phyloP scores from a whole-genome alignment of 768 basidiomycete genomes.

The Termitomyces sp. region DNA sequence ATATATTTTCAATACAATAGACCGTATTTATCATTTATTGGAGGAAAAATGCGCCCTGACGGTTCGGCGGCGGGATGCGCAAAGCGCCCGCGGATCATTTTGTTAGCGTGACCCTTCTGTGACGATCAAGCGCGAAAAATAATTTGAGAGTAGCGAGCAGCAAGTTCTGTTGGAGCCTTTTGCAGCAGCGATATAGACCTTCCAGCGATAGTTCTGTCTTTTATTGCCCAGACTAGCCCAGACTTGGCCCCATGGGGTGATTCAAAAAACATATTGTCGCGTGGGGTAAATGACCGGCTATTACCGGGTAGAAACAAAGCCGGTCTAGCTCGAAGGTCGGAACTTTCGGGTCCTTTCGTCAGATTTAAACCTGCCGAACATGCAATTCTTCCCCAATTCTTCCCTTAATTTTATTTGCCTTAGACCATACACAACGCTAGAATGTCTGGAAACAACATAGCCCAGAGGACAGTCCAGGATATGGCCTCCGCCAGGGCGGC shows the following conservation, averaged over 20 bases:
- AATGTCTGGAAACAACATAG: constrained; percentile 26
- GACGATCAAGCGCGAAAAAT: neutral
- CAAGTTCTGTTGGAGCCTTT: neutral
- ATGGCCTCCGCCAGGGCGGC: constrained; percentile 43
- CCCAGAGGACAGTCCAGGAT: constrained; percentile 44
- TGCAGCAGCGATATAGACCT: neutral
- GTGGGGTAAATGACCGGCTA: neutral
- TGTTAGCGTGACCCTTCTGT: neutral
- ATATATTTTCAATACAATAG: neutral
- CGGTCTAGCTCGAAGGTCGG: neutral
- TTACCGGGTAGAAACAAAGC: neutral
- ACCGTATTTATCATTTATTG: neutral
- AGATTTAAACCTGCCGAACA: constrained; percentile 1
- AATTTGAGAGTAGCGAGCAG: neutral
- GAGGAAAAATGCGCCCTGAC: neutral
- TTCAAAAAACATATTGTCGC: neutral
- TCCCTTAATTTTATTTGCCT: neutral
- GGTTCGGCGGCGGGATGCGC: neutral
- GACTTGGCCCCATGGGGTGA: neutral
- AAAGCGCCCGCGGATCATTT: neutral
- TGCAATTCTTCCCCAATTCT: neutral
- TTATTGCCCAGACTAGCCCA: neutral
- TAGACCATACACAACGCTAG: neutral
- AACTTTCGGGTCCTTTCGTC: neutral
- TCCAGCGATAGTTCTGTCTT: neutral